Conservation (phyloP, 768 basidiomycete species). For the Russula compacta region DNA sequence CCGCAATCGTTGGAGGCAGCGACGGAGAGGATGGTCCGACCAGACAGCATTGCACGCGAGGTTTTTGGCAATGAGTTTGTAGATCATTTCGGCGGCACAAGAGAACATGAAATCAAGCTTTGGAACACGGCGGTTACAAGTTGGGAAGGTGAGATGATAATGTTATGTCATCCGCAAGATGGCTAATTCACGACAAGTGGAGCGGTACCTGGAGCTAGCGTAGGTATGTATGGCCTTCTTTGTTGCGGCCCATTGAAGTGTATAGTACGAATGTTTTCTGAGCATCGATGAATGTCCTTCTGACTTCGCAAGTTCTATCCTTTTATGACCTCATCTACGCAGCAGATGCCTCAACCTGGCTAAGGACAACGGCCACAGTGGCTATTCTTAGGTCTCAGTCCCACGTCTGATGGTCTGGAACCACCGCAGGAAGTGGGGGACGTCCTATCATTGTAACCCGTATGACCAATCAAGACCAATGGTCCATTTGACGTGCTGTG, state of each 20-base stretch:
- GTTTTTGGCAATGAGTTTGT: constrained; percentile 86
- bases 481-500: constrained; percentile 16
- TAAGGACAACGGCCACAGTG: neutral
- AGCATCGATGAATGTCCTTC: neutral
- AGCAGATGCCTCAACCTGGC: neutral
- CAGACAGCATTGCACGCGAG: constrained; percentile 75
- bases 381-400: neutral
- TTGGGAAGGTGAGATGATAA: constrained; percentile 69
- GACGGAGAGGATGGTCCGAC: constrained; percentile 68
- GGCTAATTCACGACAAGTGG: constrained; percentile 41
- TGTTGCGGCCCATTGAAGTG: neutral
- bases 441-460: constrained; percentile 40
- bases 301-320: neutral
- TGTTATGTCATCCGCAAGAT: neutral
- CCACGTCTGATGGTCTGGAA: constrained; percentile 32
- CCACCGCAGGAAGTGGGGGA: constrained; percentile 66
- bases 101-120: constrained; percentile 77
- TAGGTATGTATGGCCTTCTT: constrained; percentile 24
- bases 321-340: neutral
- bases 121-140: constrained; percentile 89
- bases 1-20: constrained; percentile 75
- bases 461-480: neutral
- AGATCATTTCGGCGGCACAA: constrained; percentile 92
- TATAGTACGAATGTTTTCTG: neutral
- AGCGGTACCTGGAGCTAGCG: constrained; percentile 78